Percentiles rank a stretch among this genome's conserved stretches.
Evolutionary conservation across 2,329 filamentous ascomycete species (phyloP).

Genomic region (Diaporthe sp.): DNA sequence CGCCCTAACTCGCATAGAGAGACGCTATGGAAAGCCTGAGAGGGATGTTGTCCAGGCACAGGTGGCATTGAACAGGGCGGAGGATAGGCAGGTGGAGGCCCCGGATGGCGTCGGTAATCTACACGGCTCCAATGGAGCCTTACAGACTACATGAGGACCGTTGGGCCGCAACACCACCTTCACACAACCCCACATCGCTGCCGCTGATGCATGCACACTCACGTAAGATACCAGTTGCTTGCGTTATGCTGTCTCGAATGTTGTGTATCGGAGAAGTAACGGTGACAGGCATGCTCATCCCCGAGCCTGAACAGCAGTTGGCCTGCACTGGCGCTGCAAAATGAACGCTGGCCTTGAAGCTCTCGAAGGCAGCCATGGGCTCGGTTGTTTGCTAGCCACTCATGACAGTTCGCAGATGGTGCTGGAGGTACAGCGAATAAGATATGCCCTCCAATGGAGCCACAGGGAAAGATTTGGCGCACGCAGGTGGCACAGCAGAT

Average conservation of each 20-base stretch:
- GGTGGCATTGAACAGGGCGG: too few relatives aligned
- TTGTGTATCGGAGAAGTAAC: neutral
- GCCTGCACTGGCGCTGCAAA: neutral
- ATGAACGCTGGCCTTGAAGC: neutral
- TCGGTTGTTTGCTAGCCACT: neutral
- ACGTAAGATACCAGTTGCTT: neutral
- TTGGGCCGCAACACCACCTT: conserved; percentile 24
- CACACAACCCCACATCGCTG: neutral
- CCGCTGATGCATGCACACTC: neutral
- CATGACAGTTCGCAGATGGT: neutral
- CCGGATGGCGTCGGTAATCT: too few relatives aligned
- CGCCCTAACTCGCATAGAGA: too few relatives aligned
- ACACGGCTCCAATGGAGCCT: too few relatives aligned
- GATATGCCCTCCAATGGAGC: too few relatives aligned
- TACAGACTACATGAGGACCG: neutral
- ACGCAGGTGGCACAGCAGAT: conserved; percentile 18
- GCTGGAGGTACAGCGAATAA: neutral
- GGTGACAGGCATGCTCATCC: neutral
- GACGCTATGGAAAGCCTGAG: too few relatives aligned
- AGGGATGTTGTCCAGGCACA: too few relatives aligned
- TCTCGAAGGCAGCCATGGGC: neutral
- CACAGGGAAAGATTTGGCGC: conserved; percentile 10
- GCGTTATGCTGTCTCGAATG: conserved; percentile 1
- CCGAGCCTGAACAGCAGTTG: neutral
- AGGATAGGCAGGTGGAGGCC: too few relatives aligned